These are phyloP conservation scores for Byssothecium circinans DNA, from an alignment of 2,329 filamentous ascomycete genomes.

Conservation along the genomic window DNA sequence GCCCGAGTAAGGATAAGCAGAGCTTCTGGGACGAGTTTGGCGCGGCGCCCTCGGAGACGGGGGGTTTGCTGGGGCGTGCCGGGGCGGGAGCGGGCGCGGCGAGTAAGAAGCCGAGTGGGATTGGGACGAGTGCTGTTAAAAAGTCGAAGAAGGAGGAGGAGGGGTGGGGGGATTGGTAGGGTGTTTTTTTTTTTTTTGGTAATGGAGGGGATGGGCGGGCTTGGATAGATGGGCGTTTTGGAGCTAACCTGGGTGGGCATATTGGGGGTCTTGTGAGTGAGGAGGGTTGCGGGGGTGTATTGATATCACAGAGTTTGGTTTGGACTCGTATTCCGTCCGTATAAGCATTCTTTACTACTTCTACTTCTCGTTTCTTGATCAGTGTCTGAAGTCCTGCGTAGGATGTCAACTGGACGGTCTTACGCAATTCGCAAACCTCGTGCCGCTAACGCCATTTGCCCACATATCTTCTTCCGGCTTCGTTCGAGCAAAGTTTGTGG, in stretches of 20 bases:
- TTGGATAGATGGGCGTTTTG: background rate
- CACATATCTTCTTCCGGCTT: too few species aligned
- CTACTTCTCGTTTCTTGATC: too few species aligned
- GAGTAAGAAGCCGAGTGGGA: constrained; percentile 50
- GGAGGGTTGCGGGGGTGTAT: constrained; percentile 6
- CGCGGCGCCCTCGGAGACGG: constrained; percentile 57
- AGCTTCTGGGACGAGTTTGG: constrained; percentile 67
- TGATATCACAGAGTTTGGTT: constrained; percentile 8
- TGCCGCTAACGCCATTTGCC: too few species aligned
- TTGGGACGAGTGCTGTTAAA: constrained; percentile 68
- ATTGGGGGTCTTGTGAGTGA: background rate
- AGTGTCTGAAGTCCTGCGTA: background rate
- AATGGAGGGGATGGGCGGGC: constrained; percentile 1
- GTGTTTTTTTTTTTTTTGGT: constrained; percentile 7
- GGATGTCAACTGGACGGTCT: too few species aligned
- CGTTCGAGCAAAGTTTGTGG: too few species aligned
- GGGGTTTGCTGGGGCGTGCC: constrained; percentile 50
- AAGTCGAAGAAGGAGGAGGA: constrained; percentile 57
- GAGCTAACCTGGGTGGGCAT: too few species aligned
- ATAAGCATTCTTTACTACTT: background rate
- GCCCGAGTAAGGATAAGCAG: constrained; percentile 53
- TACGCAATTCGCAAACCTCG: too few species aligned
- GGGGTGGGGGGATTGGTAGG: constrained; percentile 59
- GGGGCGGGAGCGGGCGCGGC: constrained; percentile 31
- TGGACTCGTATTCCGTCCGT: background rate